phyloP scores from a whole-genome alignment of 2,329 filamentous ascomycete species.

The Zasmidium citrigriseum region DNA sequence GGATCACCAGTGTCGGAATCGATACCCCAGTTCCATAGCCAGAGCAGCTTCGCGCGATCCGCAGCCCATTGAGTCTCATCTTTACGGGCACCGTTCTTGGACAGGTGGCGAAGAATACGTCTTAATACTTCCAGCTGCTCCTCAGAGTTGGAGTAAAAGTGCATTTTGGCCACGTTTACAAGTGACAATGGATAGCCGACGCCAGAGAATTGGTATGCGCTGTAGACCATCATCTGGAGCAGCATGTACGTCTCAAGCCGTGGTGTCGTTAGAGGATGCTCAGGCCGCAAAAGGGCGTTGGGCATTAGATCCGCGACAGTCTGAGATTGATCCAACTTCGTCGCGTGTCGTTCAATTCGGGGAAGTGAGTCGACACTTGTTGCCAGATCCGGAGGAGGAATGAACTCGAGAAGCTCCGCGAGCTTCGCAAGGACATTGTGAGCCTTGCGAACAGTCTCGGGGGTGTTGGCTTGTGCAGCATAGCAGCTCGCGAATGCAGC shows the following conservation, averaged over 20 bases:
- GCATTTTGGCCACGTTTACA: slow-evolving; percentile 56
- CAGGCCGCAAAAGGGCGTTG: slow-evolving; percentile 54
- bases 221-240: slow-evolving; percentile 62
- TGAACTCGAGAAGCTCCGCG: slow-evolving; percentile 60
- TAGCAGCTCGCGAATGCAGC: slow-evolving; percentile 69
- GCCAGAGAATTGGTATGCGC: slow-evolving; percentile 45
- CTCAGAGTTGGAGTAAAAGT: slow-evolving; percentile 61
- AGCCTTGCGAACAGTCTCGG: slow-evolving; percentile 60
- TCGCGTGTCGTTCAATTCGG: slow-evolving; percentile 40
- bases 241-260: slow-evolving; percentile 57
- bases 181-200: slow-evolving; percentile 45
- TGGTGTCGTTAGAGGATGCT: slow-evolving; percentile 67
- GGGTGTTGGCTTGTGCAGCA: slow-evolving; percentile 60
- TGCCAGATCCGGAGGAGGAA: slow-evolving; percentile 53
- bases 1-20: slow-evolving; percentile 41
- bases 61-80: slow-evolving; percentile 66
- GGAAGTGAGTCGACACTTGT: slow-evolving; percentile 46
- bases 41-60: slow-evolving; percentile 66
- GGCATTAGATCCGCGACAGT: slow-evolving; percentile 38
- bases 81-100: slow-evolving; percentile 43
- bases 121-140: slow-evolving; percentile 65
- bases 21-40: slow-evolving; percentile 72
- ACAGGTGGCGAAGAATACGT: slow-evolving; percentile 59
- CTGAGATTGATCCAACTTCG: slow-evolving; percentile 35
- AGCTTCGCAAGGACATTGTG: slow-evolving; percentile 64